Evolutionary conservation across 2,329 filamentous ascomycete genomes (phyloP), one percentile per base, ranked within the genome.

Genomic region (Penicillium sp.): DNA sequence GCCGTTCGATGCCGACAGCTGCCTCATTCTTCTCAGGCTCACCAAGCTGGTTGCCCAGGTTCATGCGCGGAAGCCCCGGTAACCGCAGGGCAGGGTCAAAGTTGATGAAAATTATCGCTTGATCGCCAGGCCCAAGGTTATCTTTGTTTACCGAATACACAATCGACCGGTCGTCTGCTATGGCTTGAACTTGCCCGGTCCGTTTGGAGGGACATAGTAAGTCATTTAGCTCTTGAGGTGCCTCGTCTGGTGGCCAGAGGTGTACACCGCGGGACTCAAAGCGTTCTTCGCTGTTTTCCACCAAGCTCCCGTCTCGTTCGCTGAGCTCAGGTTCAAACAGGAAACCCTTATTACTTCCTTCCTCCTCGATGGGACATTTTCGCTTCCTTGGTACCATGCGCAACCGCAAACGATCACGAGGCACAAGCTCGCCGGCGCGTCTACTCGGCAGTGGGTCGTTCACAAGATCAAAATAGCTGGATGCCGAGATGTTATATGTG

Each of bases 381-480:
- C 77, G 76, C 60, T 79, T 78, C 31, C 80, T 75, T 13, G 79
- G 80, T 8, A 75, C 76, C 17, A 79, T 74, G 13, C 80, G 76
- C 6, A 82, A 58, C 23, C 78, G 74, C 4, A 82, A 69, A 3
- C 78, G 76, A 64, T 81, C 78, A 44, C 69, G 71, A 2, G 73
- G 70, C 48, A 73, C 69, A 31, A 74, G 60, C 9, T 57, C 60
- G 19, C 68, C 70, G 7, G 64, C 68, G 23, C 71, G 64, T 9
- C 65, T 56, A 11, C 46, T 38, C 8, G 53, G 49, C n/a, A 60
- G 61, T 46, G 77, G 75, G 58, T 81, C 79, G 31, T 77, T 79
- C 48, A 82, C 76, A 17, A 82, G 68, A 52, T 82, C 80, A 26
- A 82, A 59, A 63, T 80, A 81, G 11, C 77, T 73, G 8, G 75